These are phyloP conservation scores for Paecilomyces sp. DNA, from an alignment of 2,329 filamentous ascomycete genomes.

Conservation along the genomic window DNA sequence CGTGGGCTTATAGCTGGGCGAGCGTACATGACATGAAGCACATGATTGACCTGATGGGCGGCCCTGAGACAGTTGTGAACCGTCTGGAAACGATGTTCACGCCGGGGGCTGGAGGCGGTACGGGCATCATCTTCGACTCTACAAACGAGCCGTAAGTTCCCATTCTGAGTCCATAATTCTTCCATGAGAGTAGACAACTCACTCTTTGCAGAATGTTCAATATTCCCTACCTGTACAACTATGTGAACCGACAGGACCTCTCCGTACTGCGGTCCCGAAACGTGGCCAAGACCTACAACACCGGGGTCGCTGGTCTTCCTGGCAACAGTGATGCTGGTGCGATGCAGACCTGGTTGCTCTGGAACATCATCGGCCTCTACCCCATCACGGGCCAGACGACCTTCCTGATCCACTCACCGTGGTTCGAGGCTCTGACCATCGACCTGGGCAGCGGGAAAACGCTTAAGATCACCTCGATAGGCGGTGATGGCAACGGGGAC, in stretches of 20 bases:
- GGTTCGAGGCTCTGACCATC: constrained; percentile 55
- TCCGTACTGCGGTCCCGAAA: constrained; percentile 52
- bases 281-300: constrained; percentile 53
- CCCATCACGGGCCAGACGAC: constrained; percentile 62
- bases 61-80: constrained; percentile 25
- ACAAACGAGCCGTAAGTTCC: constrained; percentile 52
- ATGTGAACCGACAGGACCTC: constrained; percentile 55
- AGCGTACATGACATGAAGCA: constrained; percentile 58
- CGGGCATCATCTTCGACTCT: constrained; percentile 56
- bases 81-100: constrained; percentile 55
- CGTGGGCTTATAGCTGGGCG: constrained; percentile 62
- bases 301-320: constrained; percentile 51
- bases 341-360: constrained; percentile 65
- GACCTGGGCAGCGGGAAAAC: constrained; percentile 49
- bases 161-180: too few relatives aligned
- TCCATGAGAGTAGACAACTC: background rate
- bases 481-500: constrained; percentile 40
- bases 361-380: constrained; percentile 63
- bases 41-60: constrained; percentile 51
- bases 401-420: constrained; percentile 59
- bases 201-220: constrained; percentile 42
- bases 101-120: constrained; percentile 20
- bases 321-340: constrained; percentile 66
- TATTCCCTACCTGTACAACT: constrained; percentile 64
- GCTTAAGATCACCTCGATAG: constrained; percentile 49